Percentiles rank a stretch among this genome's conserved stretches.
Conservation (phyloP, 768 basidiomycete species). For the Amanita subjunquillea region DNA sequence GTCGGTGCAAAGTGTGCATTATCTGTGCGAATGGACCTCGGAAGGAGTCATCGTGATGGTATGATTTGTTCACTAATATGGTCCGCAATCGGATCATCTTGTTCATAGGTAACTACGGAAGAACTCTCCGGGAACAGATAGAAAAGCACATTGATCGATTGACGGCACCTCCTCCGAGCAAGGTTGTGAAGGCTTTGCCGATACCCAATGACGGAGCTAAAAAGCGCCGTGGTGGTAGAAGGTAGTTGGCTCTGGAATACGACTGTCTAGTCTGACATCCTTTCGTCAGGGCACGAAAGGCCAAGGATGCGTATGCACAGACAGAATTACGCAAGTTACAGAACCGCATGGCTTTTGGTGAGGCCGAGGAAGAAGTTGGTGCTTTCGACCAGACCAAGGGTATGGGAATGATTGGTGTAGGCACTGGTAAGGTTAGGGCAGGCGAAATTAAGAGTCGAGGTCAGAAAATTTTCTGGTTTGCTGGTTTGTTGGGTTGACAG, state of each 20-base stretch:
- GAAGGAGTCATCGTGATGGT: constrained; percentile 77
- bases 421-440: constrained; percentile 84
- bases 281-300: constrained; percentile 72
- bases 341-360: constrained; percentile 93
- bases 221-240: constrained; percentile 91
- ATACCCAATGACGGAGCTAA: constrained; percentile 93
- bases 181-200: constrained; percentile 87
- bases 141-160: constrained; percentile 88
- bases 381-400: constrained; percentile 98
- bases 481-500: neutral
- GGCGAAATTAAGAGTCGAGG: constrained; percentile 89
- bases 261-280: neutral
- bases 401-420: constrained; percentile 88
- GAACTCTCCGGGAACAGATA: constrained; percentile 74
- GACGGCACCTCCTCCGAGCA: constrained; percentile 88
- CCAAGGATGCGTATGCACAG: constrained; percentile 97
- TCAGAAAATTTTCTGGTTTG: constrained; percentile 23
- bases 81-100: neutral
- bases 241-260: constrained; percentile 32
- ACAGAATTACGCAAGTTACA: constrained; percentile 95
- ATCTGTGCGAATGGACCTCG: constrained; percentile 91
- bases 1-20: constrained; percentile 87
- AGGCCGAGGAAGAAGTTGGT: constrained; percentile 92
- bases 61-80: neutral
- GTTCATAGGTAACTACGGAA: constrained; percentile 63